phyloP scores from a whole-genome alignment of 176 grass and related monocot genomes.

The Oryza punctata region DNA sequence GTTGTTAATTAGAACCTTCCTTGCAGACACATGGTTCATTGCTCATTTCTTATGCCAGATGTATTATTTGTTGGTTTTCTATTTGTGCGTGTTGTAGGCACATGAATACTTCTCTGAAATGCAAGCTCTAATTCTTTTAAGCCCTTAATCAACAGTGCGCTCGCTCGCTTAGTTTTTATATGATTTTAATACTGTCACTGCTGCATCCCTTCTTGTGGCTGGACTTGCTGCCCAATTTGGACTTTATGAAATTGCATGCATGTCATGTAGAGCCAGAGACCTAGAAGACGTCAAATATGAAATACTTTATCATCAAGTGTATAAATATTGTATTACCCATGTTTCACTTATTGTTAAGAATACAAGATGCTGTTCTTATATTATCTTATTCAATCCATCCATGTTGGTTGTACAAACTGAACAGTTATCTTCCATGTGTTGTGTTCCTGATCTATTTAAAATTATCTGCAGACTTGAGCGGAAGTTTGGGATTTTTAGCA shows the following conservation, averaged over 20 bases:
- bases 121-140: neutral
- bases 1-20: slow-evolving; percentile 9
- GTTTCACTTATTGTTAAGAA: slow-evolving; percentile 12
- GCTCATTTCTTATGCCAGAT: slow-evolving; percentile 12
- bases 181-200: neutral
- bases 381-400: slow-evolving; percentile 5
- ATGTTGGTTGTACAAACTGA: neutral
- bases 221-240: neutral
- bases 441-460: slow-evolving; percentile 19
- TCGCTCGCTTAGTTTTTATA: neutral
- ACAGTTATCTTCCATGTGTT: neutral
- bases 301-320: neutral
- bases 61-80: slow-evolving; percentile 25
- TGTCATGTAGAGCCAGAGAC: neutral
- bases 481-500: slow-evolving; percentile 94
- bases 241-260: neutral
- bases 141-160: neutral
- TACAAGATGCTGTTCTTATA: slow-evolving; percentile 3
- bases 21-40: neutral
- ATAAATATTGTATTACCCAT: neutral
- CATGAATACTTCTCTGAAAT: neutral
- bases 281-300: neutral
- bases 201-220: slow-evolving; percentile 15
- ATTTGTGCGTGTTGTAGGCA: neutral
- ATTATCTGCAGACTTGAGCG: slow-evolving; percentile 71